Percentiles rank a stretch among this genome's conserved stretches.
Conservation (phyloP, 345 rosid species). For the Reutealis trisperma region DNA sequence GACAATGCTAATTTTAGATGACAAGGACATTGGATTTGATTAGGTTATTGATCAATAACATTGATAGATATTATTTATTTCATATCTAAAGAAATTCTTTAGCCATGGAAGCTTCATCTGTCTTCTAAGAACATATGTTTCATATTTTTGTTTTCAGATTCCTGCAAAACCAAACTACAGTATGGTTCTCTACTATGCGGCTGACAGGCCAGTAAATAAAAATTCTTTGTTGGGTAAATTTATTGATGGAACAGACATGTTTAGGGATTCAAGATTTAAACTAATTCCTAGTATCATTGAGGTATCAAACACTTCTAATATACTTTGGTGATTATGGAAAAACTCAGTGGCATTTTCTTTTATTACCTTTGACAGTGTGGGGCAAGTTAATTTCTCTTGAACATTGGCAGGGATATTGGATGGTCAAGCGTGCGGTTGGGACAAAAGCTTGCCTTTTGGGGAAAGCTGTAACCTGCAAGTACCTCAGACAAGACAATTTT, state of each 20-base stretch:
- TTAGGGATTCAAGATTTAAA: constrained; percentile 88
- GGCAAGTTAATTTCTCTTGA: constrained; percentile 9
- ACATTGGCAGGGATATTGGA: constrained; percentile 86
- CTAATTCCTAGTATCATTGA: constrained; percentile 90
- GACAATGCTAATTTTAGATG: neutral
- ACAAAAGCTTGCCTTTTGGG: constrained; percentile 96
- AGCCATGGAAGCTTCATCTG: constrained; percentile 3
- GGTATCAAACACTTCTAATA: constrained; percentile 39
- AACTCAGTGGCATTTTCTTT: neutral
- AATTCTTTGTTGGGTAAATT: constrained; percentile 78
- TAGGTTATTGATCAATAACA: neutral
- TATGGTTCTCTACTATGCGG: constrained; percentile 83
- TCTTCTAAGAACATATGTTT: constrained; percentile 11
- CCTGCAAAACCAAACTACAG: constrained; percentile 95
- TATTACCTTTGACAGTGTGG: constrained; percentile 8
- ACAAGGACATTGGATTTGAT: neutral
- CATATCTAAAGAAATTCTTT: neutral
- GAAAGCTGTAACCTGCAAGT: constrained; percentile 95
- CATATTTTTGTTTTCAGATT: constrained; percentile 47
- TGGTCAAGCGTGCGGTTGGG: constrained; percentile 99
- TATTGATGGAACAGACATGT: constrained; percentile 75
- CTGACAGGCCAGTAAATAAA: constrained; percentile 79
- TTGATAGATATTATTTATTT: neutral
- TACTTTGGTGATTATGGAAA: neutral
- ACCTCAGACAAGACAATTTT: constrained; percentile 90